phyloP scores from a whole-genome alignment of 805 yeast species.

The Teunomyces funiuensis region DNA sequence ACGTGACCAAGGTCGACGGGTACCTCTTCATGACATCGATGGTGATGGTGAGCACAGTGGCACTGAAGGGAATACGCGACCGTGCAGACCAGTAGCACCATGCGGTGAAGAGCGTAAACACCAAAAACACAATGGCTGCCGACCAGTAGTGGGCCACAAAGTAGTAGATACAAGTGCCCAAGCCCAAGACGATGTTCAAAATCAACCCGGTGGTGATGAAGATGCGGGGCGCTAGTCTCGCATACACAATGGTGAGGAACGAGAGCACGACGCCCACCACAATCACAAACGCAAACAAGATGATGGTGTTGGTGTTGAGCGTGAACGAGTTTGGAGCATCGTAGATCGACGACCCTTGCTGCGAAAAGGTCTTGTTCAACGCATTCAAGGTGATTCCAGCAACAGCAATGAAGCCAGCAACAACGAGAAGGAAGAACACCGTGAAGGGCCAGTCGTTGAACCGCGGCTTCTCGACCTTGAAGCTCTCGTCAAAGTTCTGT shows the following conservation, averaged over 20 bases:
- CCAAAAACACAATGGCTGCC: conserved; percentile 73
- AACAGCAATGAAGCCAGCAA: conserved; percentile 67
- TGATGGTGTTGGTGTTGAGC: conserved; percentile 70
- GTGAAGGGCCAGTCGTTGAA: conserved; percentile 75
- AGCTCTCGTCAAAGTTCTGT: conserved; percentile 61
- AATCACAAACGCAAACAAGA: conserved; percentile 65
- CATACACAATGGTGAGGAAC: conserved; percentile 52
- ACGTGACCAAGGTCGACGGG: conserved; percentile 66
- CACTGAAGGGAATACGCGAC: conserved; percentile 69
- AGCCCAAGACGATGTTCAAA: conserved; percentile 62
- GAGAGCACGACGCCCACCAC: conserved; percentile 62
- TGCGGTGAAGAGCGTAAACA: conserved; percentile 63
- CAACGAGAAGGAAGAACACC: conserved; percentile 44
- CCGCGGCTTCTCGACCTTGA: conserved; percentile 60
- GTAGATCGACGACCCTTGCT: conserved; percentile 66
- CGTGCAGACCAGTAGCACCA: conserved; percentile 75
- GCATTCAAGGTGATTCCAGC: conserved; percentile 69
- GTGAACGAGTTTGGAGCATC: conserved; percentile 52
- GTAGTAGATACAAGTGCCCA: conserved; percentile 77
- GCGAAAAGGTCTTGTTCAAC: conserved; percentile 53
- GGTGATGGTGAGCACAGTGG: conserved; percentile 65
- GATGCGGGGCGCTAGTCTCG: conserved; percentile 61
- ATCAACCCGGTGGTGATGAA: conserved; percentile 72
- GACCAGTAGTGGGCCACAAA: conserved; percentile 68
- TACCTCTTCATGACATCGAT: conserved; percentile 73